Conservation (phyloP, 208 protist species). For the Leishmania major region DNA sequence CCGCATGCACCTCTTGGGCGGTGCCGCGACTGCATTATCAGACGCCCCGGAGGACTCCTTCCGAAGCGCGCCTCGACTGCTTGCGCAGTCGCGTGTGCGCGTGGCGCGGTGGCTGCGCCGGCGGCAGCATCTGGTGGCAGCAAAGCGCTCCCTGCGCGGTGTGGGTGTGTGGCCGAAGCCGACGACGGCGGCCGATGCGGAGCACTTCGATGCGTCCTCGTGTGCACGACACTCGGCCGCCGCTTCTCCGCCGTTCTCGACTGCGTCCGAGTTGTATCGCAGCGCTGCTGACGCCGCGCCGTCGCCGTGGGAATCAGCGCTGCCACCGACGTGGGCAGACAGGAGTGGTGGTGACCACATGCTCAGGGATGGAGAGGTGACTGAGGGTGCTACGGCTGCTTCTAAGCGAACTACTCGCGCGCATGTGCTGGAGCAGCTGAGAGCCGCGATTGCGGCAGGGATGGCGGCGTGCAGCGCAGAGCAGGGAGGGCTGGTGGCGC, state of each 20-base stretch:
- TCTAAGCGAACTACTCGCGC: neutral
- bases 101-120: slow-evolving; percentile 23
- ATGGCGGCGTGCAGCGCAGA: neutral
- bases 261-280: slow-evolving; percentile 5
- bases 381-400: neutral
- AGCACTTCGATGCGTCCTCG: neutral
- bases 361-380: neutral
- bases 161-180: neutral
- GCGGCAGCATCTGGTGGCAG: slow-evolving; percentile 7
- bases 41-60: slow-evolving; percentile 10
- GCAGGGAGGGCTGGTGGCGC: neutral
- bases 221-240: neutral
- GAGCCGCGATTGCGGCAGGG: slow-evolving; percentile 10
- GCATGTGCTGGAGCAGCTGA: slow-evolving; percentile 5
- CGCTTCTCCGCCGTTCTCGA: neutral
- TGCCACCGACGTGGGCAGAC: slow-evolving; percentile 7
- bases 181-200: neutral
- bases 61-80: slow-evolving; percentile 17
- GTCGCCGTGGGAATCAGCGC: slow-evolving; percentile 48
- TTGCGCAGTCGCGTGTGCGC: slow-evolving; percentile 17
- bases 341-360: neutral
- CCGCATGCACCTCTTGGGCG: neutral
- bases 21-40: neutral
- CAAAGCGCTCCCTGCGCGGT: slow-evolving; percentile 10
- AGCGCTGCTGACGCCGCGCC: slow-evolving; percentile 7